These are phyloP conservation scores for Collariella sp. DNA, from an alignment of 495 filamentous ascomycete genomes.

Conservation along the genomic window DNA sequence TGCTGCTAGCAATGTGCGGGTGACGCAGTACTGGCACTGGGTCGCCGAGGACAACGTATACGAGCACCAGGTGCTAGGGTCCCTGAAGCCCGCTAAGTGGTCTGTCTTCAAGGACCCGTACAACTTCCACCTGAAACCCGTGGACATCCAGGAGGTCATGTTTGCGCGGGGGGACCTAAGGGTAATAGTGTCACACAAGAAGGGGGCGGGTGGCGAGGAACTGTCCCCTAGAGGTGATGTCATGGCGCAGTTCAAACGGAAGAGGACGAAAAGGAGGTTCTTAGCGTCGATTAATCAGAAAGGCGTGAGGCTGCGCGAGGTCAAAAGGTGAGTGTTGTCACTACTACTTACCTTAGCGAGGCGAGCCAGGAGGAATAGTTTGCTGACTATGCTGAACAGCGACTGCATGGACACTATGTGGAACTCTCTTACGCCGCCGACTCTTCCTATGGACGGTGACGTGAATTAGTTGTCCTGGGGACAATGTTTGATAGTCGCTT, in stretches of 20 bases:
- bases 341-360: background rate
- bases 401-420: slow-evolving; percentile 15
- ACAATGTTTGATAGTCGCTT: too few relatives aligned
- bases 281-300: slow-evolving; percentile 29
- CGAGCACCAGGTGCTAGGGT: slow-evolving; percentile 43
- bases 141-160: slow-evolving; percentile 32
- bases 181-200: slow-evolving; percentile 26
- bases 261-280: slow-evolving; percentile 40
- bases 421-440: slow-evolving; percentile 12
- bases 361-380: too few relatives aligned
- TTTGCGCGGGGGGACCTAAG: slow-evolving; percentile 26
- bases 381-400: slow-evolving; percentile 1
- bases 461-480: slow-evolving; percentile 1
- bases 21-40: slow-evolving; percentile 46
- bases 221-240: slow-evolving; percentile 26
- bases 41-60: slow-evolving; percentile 18
- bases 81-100: slow-evolving; percentile 34
- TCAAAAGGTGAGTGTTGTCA: slow-evolving; percentile 22
- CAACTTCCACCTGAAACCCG: slow-evolving; percentile 34
- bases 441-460: slow-evolving; percentile 15
- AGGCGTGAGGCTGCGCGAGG: slow-evolving; percentile 32
- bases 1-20: slow-evolving; percentile 29
- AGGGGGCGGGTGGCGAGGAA: slow-evolving; percentile 6
- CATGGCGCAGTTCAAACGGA: slow-evolving; percentile 38
- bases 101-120: slow-evolving; percentile 38